Evolutionary conservation across 1,284 basidiomycete genomes (phyloP).

Genomic region (Lentinula novae-zelandiae): DNA sequence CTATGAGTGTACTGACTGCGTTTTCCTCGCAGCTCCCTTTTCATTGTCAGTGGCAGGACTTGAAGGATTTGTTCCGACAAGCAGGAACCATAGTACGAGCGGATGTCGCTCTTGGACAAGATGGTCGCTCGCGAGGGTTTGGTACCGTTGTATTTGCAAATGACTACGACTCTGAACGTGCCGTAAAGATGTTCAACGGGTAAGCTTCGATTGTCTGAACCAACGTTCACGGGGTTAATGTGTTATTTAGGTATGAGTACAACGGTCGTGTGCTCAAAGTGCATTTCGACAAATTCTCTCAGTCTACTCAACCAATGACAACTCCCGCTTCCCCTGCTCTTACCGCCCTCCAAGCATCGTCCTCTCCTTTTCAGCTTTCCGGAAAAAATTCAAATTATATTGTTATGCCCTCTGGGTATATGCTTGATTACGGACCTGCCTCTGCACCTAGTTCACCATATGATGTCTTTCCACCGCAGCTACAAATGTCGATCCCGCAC

Average conservation of each 20-base stretch:
- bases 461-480: constrained; percentile 30
- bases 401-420: constrained; percentile 27
- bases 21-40: constrained; percentile 72
- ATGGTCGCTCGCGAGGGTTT: constrained; percentile 84
- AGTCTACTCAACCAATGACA: constrained; percentile 32
- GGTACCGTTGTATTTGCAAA: constrained; percentile 85
- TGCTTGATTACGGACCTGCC: constrained; percentile 28
- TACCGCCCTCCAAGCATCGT: not conserved
- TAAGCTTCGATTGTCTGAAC: constrained; percentile 30
- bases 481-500: constrained; percentile 17
- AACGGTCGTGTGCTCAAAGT: constrained; percentile 84
- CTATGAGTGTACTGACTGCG: not conserved
- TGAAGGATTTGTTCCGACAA: constrained; percentile 89
- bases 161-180: constrained; percentile 83
- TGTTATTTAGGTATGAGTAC: constrained; percentile 67
- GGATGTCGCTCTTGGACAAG: constrained; percentile 84
- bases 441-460: constrained; percentile 39
- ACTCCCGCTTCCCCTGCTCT: constrained; percentile 26
- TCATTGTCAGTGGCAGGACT: constrained; percentile 96
- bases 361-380: constrained; percentile 6
- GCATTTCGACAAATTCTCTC: constrained; percentile 77
- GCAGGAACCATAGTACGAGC: constrained; percentile 86
- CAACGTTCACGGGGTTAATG: not conserved
- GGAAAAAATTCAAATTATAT: constrained; percentile 24
- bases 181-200: constrained; percentile 86